Percentiles rank a stretch among this genome's conserved stretches.
phyloP scores from a whole-genome alignment of 2,329 filamentous ascomycete species.

The Fulvia fulva region DNA sequence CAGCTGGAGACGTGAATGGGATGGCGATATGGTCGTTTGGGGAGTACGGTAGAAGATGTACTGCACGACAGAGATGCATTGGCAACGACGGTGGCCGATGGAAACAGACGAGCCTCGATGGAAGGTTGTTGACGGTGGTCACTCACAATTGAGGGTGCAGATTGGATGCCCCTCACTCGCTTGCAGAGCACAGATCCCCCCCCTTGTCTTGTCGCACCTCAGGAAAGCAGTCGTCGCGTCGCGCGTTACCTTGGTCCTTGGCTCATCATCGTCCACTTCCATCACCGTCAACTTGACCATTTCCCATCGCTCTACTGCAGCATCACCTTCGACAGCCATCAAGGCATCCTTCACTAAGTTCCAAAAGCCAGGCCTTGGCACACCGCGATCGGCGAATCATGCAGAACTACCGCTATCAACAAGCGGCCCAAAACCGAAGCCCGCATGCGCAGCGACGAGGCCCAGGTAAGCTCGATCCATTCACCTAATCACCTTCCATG shows the following conservation, averaged over 20 bases:
- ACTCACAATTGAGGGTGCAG: neutral
- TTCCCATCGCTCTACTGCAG: neutral
- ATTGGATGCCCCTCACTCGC: neutral
- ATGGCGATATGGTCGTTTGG: too few relatives aligned
- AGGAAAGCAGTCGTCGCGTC: too few relatives aligned
- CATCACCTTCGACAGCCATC: neutral
- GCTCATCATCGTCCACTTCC: neutral
- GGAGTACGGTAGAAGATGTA: neutral
- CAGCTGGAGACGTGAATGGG: neutral
- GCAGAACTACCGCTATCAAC: neutral
- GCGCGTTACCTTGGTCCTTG: neutral
- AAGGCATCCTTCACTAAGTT: neutral
- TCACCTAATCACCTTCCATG: neutral
- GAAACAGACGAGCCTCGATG: neutral
- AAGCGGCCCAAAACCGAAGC: neutral
- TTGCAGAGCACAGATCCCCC: neutral
- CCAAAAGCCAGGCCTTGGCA: neutral
- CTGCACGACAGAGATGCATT: too few relatives aligned
- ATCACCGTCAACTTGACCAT: neutral
- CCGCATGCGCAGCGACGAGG: conserved; percentile 1
- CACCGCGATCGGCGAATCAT: conserved; percentile 6
- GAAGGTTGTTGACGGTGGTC: neutral
- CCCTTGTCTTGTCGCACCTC: neutral
- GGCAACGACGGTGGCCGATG: neutral
- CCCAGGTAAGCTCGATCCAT: conserved; percentile 1